phyloP scores from a whole-genome alignment of 148 eudicot species.

The Pouteria glomerata region DNA sequence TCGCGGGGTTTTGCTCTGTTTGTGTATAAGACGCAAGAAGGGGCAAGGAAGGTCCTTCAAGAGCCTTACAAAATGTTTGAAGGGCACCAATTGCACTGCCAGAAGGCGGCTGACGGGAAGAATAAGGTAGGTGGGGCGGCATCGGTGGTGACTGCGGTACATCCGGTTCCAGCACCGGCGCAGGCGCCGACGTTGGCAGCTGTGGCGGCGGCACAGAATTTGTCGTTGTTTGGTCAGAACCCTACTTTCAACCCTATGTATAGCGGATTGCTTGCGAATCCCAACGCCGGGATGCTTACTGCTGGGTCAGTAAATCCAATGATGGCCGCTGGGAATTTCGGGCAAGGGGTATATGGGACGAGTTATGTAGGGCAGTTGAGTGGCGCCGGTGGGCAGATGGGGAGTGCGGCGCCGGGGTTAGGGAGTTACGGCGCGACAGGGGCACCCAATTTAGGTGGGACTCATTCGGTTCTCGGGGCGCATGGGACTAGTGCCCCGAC shows the following conservation, averaged over 20 bases:
- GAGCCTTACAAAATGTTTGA: conserved; percentile 40
- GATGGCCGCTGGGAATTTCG: background rate
- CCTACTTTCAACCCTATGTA: conserved; percentile 22
- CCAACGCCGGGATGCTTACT: background rate
- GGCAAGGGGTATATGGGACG: background rate
- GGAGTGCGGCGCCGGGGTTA: conserved; percentile 1
- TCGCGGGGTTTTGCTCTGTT: conserved; percentile 40
- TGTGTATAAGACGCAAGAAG: conserved; percentile 36
- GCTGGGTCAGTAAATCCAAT: background rate
- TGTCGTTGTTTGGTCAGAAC: conserved; percentile 24
- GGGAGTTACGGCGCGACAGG: conserved; percentile 14
- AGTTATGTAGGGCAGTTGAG: conserved; percentile 7
- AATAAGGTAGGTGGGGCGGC: conserved; percentile 16
- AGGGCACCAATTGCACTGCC: conserved; percentile 33
- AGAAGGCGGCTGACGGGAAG: conserved; percentile 33
- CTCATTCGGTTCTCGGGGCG: conserved; percentile 9
- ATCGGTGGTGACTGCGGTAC: conserved; percentile 18
- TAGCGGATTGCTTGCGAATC: conserved; percentile 9
- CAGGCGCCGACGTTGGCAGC: too few species aligned
- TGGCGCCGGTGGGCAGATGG: background rate
- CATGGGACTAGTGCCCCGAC: conserved; percentile 8
- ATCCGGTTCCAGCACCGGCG: conserved; percentile 18
- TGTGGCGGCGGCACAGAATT: conserved; percentile 21
- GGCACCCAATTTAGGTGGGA: conserved; percentile 9
- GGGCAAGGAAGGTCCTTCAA: conserved; percentile 30